phyloP scores from a whole-genome alignment of 805 yeast species.

The Candida sakaeoensis region DNA sequence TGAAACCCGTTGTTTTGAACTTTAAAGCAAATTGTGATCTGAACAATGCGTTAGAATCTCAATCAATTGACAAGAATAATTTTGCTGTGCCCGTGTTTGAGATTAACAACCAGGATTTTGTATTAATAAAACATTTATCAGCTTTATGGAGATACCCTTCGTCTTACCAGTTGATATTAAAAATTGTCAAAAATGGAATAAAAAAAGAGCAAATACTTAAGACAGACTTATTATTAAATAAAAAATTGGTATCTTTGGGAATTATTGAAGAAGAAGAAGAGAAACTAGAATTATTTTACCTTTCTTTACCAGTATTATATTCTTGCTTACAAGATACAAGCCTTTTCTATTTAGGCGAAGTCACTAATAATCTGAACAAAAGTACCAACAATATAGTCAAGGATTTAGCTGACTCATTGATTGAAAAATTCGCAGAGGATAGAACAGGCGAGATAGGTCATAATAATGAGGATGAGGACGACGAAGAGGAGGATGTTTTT shows the following conservation, averaged over 20 bases:
- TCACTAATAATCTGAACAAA: background rate
- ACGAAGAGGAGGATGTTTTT: slow-evolving; percentile 3
- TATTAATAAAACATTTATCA: slow-evolving; percentile 30
- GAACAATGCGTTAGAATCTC: background rate
- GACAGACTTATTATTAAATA: slow-evolving; percentile 20
- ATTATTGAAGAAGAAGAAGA: slow-evolving; percentile 19
- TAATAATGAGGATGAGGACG: slow-evolving; percentile 2
- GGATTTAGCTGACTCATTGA: too few relatives aligned
- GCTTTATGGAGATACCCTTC: slow-evolving; percentile 38
- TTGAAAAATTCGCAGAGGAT: background rate
- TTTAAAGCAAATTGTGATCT: background rate
- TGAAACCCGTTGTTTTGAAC: background rate
- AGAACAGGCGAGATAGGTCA: background rate
- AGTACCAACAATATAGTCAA: background rate
- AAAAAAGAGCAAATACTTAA: slow-evolving; percentile 16
- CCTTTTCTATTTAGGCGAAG: slow-evolving; percentile 10
- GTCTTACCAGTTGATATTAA: slow-evolving; percentile 36
- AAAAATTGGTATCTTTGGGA: slow-evolving; percentile 14
- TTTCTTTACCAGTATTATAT: slow-evolving; percentile 20
- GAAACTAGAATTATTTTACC: slow-evolving; percentile 22
- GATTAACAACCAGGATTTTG: slow-evolving; percentile 15
- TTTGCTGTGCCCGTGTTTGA: slow-evolving; percentile 17
- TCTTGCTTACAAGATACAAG: slow-evolving; percentile 19
- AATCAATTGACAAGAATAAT: slow-evolving; percentile 4
- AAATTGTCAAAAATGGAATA: slow-evolving; percentile 21